These are phyloP conservation scores for Trametes elegans DNA, from an alignment of 768 basidiomycete genomes.

Conservation along the genomic window DNA sequence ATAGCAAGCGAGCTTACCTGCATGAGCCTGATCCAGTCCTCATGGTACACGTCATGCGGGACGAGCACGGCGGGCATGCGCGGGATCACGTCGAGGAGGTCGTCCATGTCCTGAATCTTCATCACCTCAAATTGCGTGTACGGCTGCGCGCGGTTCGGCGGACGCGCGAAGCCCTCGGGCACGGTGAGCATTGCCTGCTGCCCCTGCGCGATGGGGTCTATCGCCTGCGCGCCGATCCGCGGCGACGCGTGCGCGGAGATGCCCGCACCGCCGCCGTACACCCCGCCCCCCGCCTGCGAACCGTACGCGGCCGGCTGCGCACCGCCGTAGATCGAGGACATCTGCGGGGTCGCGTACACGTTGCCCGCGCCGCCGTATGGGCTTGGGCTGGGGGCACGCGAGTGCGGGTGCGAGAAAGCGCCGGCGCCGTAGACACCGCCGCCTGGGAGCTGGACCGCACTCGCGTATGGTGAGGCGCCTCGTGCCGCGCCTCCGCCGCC, in stretches of 20 bases:
- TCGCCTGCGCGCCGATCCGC: constrained; percentile 10
- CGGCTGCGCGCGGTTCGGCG: constrained; percentile 62
- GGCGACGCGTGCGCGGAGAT: constrained; percentile 16
- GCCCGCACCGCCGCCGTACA: constrained; percentile 9
- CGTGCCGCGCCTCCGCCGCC: constrained; percentile 23
- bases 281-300: not conserved
- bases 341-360: constrained; percentile 17
- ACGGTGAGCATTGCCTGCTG: constrained; percentile 34
- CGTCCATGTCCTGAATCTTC: constrained; percentile 78
- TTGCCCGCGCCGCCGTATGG: constrained; percentile 35
- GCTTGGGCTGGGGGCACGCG: constrained; percentile 53
- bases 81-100: constrained; percentile 62
- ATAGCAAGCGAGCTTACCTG: constrained; percentile 44
- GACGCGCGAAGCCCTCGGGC: constrained; percentile 74
- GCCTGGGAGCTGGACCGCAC: constrained; percentile 19
- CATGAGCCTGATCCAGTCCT: constrained; percentile 81
- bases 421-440: constrained; percentile 52
- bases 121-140: constrained; percentile 69
- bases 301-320: constrained; percentile 11
- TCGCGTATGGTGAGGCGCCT: constrained; percentile 25
- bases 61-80: constrained; percentile 71
- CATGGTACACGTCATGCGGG: constrained; percentile 73
- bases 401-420: constrained; percentile 26
- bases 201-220: constrained; percentile 13
- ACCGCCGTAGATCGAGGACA: constrained; percentile 13